These are phyloP conservation scores for Ceratocystis huliohia DNA, from an alignment of 2,329 filamentous ascomycete species.

Conservation along the genomic window DNA sequence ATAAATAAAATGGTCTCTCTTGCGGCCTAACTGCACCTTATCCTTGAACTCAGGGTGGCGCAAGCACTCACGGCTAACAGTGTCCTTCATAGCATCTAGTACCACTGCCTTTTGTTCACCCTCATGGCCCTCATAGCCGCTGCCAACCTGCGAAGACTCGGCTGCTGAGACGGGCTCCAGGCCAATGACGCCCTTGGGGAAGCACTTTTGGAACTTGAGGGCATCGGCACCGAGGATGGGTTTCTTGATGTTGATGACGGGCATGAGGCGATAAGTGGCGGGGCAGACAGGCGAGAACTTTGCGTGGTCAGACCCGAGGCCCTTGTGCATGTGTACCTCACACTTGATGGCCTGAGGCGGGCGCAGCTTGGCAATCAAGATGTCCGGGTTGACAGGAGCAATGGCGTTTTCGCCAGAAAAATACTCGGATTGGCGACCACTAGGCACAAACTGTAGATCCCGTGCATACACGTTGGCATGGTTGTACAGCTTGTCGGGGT, in stretches of 20 bases:
- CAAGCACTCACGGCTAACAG: constrained; percentile 83
- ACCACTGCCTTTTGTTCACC: constrained; percentile 85
- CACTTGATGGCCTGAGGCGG: constrained; percentile 79
- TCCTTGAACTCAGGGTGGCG: constrained; percentile 86
- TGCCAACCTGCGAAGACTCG: constrained; percentile 48
- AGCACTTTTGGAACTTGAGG: constrained; percentile 79
- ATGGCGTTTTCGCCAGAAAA: constrained; percentile 60
- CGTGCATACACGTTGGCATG: constrained; percentile 72
- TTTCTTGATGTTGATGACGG: constrained; percentile 67
- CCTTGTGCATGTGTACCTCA: constrained; percentile 88
- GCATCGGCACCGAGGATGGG: constrained; percentile 83
- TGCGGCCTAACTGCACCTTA: constrained; percentile 84
- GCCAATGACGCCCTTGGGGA: constrained; percentile 75
- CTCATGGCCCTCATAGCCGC: constrained; percentile 58
- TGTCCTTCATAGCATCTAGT: constrained; percentile 78
- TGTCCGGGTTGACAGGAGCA: constrained; percentile 73
- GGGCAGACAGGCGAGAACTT: constrained; percentile 97
- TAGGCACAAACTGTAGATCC: constrained; percentile 64
- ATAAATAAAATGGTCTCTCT: constrained; percentile 96
- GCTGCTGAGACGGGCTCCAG: constrained; percentile 57
- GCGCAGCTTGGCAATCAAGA: constrained; percentile 84
- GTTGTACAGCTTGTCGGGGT: constrained; percentile 73
- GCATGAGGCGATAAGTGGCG: constrained; percentile 81
- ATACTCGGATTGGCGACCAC: constrained; percentile 56
- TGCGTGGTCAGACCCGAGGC: constrained; percentile 83